phyloP scores from a whole-genome alignment of 805 yeast species.

The Metschnikowia lachancei region DNA sequence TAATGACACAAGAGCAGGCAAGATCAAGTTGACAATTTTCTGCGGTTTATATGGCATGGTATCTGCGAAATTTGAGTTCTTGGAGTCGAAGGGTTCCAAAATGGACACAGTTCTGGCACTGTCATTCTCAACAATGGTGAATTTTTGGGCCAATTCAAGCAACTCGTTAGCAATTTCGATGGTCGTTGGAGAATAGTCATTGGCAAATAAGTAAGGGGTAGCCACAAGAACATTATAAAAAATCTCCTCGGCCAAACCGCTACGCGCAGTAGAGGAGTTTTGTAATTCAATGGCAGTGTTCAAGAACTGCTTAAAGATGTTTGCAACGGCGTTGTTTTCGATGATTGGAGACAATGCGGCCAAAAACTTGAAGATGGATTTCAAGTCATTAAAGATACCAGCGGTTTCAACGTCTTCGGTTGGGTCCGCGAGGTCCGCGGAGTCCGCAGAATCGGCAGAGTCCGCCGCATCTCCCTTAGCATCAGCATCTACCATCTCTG shows the following conservation, averaged over 20 bases:
- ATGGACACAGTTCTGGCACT: slow-evolving; percentile 18
- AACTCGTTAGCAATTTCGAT: slow-evolving; percentile 43
- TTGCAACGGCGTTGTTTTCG: slow-evolving; percentile 39
- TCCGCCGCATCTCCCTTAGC: neutral
- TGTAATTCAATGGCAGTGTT: slow-evolving; percentile 57
- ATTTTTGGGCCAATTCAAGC: slow-evolving; percentile 44
- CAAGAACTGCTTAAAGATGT: slow-evolving; percentile 53
- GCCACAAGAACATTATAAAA: slow-evolving; percentile 60
- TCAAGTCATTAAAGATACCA: slow-evolving; percentile 69
- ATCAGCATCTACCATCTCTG: slow-evolving; percentile 15
- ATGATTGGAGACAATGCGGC: slow-evolving; percentile 65
- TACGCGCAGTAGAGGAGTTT: slow-evolving; percentile 36
- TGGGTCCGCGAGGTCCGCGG: neutral
- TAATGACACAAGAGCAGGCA: slow-evolving; percentile 45
- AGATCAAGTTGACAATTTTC: slow-evolving; percentile 46
- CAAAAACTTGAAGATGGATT: slow-evolving; percentile 67
- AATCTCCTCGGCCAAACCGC: slow-evolving; percentile 64
- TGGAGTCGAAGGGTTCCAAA: slow-evolving; percentile 40
- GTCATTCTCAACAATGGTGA: slow-evolving; percentile 28
- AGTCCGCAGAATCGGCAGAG: too few relatives aligned
- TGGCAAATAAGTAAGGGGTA: slow-evolving; percentile 61
- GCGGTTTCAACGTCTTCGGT: slow-evolving; percentile 28
- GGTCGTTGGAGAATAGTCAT: slow-evolving; percentile 32
- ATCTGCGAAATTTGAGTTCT: slow-evolving; percentile 26
- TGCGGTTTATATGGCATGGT: slow-evolving; percentile 51